Conservation (phyloP, 177 flowering plant species). For the Tripterygium wilfordii region DNA sequence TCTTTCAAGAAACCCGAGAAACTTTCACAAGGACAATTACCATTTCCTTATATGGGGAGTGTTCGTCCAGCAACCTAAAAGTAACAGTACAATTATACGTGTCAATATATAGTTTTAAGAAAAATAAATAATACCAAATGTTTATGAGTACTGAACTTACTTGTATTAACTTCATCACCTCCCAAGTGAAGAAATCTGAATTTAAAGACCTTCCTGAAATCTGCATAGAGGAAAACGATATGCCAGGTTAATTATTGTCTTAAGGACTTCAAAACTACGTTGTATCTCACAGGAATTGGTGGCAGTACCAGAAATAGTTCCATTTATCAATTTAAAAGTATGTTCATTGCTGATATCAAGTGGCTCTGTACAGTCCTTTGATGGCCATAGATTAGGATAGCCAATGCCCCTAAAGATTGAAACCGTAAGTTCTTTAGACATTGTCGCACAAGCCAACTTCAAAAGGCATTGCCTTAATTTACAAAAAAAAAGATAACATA, state of each 20-base stretch:
- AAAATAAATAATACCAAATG: not conserved
- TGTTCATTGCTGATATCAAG: slow-evolving; percentile 94
- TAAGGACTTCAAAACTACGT: too few relatives aligned
- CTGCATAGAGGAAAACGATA: slow-evolving; percentile 42
- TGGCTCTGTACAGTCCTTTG: slow-evolving; percentile 67
- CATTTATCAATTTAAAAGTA: slow-evolving; percentile 79
- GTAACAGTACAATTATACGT: slow-evolving; percentile 4
- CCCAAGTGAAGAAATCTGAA: slow-evolving; percentile 85
- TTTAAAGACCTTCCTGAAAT: slow-evolving; percentile 84
- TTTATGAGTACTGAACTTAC: slow-evolving; percentile 39
- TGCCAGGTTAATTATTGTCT: not conserved
- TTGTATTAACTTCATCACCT: slow-evolving; percentile 89
- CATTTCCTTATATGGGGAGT: slow-evolving; percentile 59
- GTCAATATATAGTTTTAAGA: not conserved
- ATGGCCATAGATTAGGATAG: slow-evolving; percentile 85
- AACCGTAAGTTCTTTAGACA: too few relatives aligned
- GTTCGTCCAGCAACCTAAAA: slow-evolving; percentile 70
- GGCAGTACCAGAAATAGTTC: slow-evolving; percentile 74
- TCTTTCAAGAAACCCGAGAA: too few relatives aligned
- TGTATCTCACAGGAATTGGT: not conserved
- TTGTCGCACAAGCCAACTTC: too few relatives aligned
- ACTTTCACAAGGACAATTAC: slow-evolving; percentile 14
- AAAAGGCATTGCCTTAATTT: not conserved
- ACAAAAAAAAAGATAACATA: too few relatives aligned
- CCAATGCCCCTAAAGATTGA: slow-evolving; percentile 71